Percentiles rank a stretch among this genome's conserved stretches.
Evolutionary conservation across 345 rosid genomes (phyloP).

Genomic region (Boechera retrofracta): DNA sequence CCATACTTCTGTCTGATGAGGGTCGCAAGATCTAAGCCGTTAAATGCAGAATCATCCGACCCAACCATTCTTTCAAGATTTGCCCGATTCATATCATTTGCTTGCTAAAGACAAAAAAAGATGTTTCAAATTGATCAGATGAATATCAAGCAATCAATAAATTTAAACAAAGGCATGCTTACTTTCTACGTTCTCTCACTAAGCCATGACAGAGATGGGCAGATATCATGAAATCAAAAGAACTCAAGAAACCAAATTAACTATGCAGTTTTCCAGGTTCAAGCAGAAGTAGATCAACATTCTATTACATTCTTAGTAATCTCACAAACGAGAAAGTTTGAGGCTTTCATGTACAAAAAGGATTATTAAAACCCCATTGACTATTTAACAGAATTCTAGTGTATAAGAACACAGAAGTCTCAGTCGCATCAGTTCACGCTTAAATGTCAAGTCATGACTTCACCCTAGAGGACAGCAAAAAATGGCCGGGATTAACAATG

Average conservation of each 20-base stretch:
- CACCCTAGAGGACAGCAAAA: not conserved
- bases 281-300: constrained; percentile 12
- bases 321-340: constrained; percentile 9
- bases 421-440: not conserved
- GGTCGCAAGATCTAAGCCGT: constrained; percentile 92
- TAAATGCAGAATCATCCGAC: constrained; percentile 82
- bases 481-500: not conserved
- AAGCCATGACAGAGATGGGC: not conserved
- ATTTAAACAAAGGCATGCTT: not conserved
- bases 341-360: constrained; percentile 6
- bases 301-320: not conserved
- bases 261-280: not conserved
- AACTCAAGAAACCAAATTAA: not conserved
- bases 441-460: not conserved
- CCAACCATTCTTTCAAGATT: constrained; percentile 95
- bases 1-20: constrained; percentile 93
- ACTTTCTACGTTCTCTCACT: not conserved
- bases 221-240: constrained; percentile 1
- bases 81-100: constrained; percentile 63
- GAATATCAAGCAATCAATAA: not conserved
- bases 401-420: constrained; percentile 1
- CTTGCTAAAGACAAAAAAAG: constrained; percentile 49
- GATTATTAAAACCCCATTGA: not conserved
- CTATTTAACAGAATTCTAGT: constrained; percentile 3
- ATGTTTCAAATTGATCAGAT: constrained; percentile 15